Conservation (phyloP, 208 protist genomes). For the Endotrypanum monterogeii region DNA sequence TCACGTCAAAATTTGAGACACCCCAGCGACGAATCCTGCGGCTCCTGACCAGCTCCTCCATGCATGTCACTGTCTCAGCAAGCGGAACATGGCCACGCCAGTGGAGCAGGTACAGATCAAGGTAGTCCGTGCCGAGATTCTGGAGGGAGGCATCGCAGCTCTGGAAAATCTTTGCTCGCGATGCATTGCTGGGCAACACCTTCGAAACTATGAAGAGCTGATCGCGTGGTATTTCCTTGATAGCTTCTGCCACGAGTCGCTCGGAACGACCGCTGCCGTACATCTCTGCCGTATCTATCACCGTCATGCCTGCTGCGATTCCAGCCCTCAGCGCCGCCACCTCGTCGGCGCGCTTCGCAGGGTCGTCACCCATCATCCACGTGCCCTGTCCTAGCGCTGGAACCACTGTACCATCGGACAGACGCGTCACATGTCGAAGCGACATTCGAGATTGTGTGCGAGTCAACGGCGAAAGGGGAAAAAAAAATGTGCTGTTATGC, state of each 20-base stretch:
- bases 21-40: constrained; percentile 82
- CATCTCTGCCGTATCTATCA: constrained; percentile 59
- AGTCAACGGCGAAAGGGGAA: background rate
- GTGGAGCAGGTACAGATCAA: constrained; percentile 93
- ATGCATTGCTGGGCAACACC: constrained; percentile 89
- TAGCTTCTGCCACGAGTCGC: constrained; percentile 43
- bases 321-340: constrained; percentile 38
- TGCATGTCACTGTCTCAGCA: constrained; percentile 75
- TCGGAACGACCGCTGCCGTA: constrained; percentile 54
- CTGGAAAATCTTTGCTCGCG: constrained; percentile 56
- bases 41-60: constrained; percentile 74
- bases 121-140: constrained; percentile 67
- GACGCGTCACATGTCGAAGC: constrained; percentile 17
- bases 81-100: constrained; percentile 62
- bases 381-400: constrained; percentile 45
- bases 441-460: background rate
- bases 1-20: constrained; percentile 80
- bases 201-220: constrained; percentile 93
- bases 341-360: constrained; percentile 16
- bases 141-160: constrained; percentile 70
- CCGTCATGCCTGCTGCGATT: constrained; percentile 40
- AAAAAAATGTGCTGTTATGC: no score
- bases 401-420: constrained; percentile 32
- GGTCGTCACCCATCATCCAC: constrained; percentile 48
- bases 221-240: constrained; percentile 48